Base-by-base conservation (phyloP, 2,329 filamentous ascomycete species). In the Clonostachys rosea region DNA sequence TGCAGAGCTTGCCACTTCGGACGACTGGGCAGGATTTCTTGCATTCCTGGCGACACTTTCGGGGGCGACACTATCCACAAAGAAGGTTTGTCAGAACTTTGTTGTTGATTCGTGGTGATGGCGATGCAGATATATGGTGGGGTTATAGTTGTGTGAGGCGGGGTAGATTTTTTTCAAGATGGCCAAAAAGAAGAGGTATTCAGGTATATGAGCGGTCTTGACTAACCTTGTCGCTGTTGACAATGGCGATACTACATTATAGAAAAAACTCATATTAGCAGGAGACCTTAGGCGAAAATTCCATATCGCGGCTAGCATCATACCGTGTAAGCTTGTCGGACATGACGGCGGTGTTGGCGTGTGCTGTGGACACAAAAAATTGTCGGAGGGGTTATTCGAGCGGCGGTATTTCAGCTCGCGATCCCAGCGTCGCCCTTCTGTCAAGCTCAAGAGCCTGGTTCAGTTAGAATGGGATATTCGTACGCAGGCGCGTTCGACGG, bases 1-100 rank as follows among this genome's bases (percentile, higher is more conserved):
- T 96, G 73, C 91, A 96, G 57, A 95, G 84, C 78, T 96, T 97
- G 71, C 94, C 94, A 51, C 91, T 95, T 62, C 92, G 89, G 58
- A 99, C 94, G 53, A 99, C 94, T 33, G 95, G 91, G 69, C 94
- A 99, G 33, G 91, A 92, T 70, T 97, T 97, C 71, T 97, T 97
- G 81, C 94, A 99, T 73, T 99, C 94, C 76, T 96, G 92, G 58
- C 92, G 86, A 71, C 94, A 97, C 90, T 97, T 97, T 62, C 55
- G 57, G 52, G 64, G 65, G 45, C 59, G 62, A 60, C 66, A 69
- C 66, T 68, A 54, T 49, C 44, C 18, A 51, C 49, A 59, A 61
- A 57, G 60, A 60, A 54, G 56, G 56, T 58, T 49, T 53, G 52
- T 34, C 46, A 44, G 43, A 40, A 44, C 17, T 35, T 18, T 40